These are phyloP conservation scores for Fallopia convolvulus DNA, from an alignment of 148 eudicot species.

Conservation along the genomic window DNA sequence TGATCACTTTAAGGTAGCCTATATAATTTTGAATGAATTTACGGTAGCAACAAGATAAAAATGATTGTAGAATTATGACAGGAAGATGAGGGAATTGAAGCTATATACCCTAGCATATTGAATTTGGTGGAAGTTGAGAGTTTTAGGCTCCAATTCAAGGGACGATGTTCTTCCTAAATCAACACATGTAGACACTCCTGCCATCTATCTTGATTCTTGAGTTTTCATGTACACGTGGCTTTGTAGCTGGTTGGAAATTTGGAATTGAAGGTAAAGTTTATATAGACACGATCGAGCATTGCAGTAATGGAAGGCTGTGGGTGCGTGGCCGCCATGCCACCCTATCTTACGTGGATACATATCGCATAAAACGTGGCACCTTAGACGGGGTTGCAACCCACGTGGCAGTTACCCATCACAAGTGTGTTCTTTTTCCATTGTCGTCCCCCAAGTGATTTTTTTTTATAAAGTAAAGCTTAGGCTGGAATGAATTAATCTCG, in stretches of 20 bases:
- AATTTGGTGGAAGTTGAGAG: constrained; percentile 36
- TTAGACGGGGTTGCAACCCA: not conserved
- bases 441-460: not conserved
- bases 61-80: not conserved
- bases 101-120: constrained; percentile 40
- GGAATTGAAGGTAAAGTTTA: not conserved
- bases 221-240: not conserved
- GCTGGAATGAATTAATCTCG: no score
- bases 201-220: not conserved
- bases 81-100: not conserved
- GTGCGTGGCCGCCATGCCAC: not conserved
- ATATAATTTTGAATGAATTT: no score
- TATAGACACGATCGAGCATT: not conserved
- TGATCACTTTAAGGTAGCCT: no score
- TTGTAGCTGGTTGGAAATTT: not conserved
- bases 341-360: not conserved
- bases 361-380: not conserved
- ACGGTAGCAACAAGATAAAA: not conserved
- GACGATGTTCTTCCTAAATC: constrained; percentile 45
- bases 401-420: not conserved
- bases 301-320: not conserved
- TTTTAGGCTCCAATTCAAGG: constrained; percentile 45
- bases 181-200: not conserved
- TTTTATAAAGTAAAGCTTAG: no score
- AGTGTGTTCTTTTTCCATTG: not conserved